phyloP scores from a whole-genome alignment of 2,329 filamentous ascomycete genomes.

The Sporothrix inflata region DNA sequence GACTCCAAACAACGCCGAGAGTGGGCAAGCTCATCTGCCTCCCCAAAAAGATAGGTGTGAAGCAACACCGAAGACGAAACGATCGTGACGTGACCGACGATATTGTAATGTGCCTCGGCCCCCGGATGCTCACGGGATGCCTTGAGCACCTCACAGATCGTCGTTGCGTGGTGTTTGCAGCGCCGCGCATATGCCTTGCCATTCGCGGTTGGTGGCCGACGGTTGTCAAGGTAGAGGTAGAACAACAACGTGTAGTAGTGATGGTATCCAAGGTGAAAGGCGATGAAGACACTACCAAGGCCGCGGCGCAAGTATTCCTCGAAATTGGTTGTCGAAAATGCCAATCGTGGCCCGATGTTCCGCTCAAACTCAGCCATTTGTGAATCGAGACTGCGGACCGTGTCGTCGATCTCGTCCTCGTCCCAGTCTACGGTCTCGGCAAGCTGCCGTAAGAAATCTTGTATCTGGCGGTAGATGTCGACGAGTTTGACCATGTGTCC shows the following conservation, averaged over 20 bases:
- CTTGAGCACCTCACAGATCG: background rate
- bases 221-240: background rate
- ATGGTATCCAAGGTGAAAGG: background rate
- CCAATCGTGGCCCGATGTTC: background rate
- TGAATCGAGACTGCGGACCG: background rate
- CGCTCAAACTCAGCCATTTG: background rate
- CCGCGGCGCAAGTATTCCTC: background rate
- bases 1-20: background rate
- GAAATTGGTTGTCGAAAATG: background rate
- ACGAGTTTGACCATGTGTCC: background rate
- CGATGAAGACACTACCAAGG: background rate
- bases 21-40: background rate
- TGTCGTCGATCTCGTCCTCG: background rate
- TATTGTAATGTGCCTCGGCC: background rate
- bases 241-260: background rate
- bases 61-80: background rate
- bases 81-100: background rate
- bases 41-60: background rate
- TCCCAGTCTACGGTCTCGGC: background rate
- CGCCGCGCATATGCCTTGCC: background rate
- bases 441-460: background rate
- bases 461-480: background rate
- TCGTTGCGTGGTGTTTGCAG: background rate
- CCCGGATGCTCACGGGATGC: background rate
- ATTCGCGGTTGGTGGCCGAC: background rate